phyloP scores from a whole-genome alignment of 495 filamentous ascomycete genomes.

The Xylaria acuta region DNA sequence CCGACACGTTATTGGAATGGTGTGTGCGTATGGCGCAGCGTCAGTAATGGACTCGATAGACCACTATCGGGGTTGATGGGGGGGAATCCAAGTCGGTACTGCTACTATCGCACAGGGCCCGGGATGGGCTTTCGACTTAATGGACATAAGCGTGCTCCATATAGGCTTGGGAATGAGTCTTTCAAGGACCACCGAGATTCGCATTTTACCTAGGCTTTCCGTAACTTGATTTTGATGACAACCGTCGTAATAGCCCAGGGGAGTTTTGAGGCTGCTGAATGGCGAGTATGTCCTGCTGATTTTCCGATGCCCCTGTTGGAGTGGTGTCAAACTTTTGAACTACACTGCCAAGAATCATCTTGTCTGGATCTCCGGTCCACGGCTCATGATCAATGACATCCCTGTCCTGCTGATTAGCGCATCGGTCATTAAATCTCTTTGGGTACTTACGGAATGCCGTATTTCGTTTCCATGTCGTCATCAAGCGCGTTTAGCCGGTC shows the following conservation, averaged over 20 bases:
- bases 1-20: neutral
- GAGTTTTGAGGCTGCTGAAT: neutral
- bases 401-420: slow-evolving; percentile 19
- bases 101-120: no score
- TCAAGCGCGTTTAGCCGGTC: neutral
- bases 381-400: slow-evolving; percentile 47
- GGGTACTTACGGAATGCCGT: neutral
- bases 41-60: neutral
- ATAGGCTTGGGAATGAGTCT: no score
- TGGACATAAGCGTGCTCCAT: no score
- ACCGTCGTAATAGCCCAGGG: no score
- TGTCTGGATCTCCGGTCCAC: slow-evolving; percentile 36
- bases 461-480: neutral
- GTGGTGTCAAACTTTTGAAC: neutral
- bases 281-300: neutral
- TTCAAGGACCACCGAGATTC: no score
- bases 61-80: neutral
- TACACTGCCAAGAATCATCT: slow-evolving; percentile 46
- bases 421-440: neutral
- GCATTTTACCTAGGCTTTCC: no score
- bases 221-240: no score
- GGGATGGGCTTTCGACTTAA: no score
- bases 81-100: no score
- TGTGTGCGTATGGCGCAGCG: neutral
- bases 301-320: neutral